These are phyloP conservation scores for Borealophlyctis nickersoniae DNA, from an alignment of 192 early-diverging fungal genomes.

Conservation along the genomic window DNA sequence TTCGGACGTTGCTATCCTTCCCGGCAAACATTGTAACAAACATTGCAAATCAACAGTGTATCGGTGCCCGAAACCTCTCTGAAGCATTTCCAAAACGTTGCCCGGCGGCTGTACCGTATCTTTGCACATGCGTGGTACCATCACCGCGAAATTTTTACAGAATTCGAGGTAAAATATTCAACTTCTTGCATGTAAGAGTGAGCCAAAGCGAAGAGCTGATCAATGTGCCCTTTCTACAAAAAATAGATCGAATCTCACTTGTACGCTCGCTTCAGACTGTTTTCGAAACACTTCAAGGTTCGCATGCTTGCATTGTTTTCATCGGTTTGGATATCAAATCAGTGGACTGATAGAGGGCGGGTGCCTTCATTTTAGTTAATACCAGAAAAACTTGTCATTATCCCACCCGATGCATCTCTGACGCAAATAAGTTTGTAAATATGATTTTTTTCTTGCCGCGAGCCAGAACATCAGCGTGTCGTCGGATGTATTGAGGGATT, in stretches of 20 bases:
- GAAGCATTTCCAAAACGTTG: slow-evolving; percentile 87
- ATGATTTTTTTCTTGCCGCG: no score
- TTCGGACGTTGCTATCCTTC: not conserved
- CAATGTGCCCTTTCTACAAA: not conserved
- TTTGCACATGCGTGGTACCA: slow-evolving; percentile 96
- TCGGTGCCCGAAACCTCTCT: slow-evolving; percentile 60
- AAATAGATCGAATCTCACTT: slow-evolving; percentile 16
- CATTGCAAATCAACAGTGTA: slow-evolving; percentile 13
- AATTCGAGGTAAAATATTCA: slow-evolving; percentile 84
- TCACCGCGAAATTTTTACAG: slow-evolving; percentile 84
- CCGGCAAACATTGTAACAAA: not conserved
- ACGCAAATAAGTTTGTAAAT: no score
- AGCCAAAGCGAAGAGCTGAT: not conserved
- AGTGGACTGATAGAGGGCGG: not conserved
- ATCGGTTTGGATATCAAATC: not conserved
- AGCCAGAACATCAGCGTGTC: no score
- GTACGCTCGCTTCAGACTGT: slow-evolving; percentile 8
- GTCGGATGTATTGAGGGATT: no score
- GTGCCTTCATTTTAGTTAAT: not conserved
- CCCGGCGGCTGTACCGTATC: slow-evolving; percentile 90
- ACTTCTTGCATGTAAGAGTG: not conserved
- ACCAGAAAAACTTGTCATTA: not conserved
- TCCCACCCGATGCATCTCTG: not conserved
- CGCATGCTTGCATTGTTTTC: no score
- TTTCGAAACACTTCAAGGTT: not conserved